phyloP scores from a whole-genome alignment of 345 rosid genomes.

The Jatropha curcas region DNA sequence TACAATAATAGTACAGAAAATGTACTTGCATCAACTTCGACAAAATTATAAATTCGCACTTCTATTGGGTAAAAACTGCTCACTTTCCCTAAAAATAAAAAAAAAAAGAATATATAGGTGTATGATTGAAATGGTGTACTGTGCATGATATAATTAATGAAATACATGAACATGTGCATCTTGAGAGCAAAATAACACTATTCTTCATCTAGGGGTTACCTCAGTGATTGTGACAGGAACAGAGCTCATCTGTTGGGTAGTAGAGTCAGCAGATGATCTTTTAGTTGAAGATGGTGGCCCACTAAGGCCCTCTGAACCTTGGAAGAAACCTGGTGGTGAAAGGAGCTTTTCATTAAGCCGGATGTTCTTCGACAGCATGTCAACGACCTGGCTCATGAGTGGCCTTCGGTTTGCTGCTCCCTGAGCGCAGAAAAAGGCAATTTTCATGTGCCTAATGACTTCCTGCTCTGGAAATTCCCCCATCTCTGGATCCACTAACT shows the following conservation, averaged over 20 bases:
- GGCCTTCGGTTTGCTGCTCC: conserved; percentile 55
- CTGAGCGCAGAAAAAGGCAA: conserved; percentile 75
- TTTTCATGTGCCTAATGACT: conserved; percentile 52
- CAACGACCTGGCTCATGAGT: conserved; percentile 59
- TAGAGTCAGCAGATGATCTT: conserved; percentile 32
- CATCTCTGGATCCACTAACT: conserved; percentile 56
- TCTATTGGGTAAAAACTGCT: background rate
- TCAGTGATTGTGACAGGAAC: conserved; percentile 55
- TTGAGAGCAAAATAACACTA: background rate
- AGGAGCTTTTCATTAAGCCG: conserved; percentile 52
- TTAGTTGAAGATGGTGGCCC: conserved; percentile 28
- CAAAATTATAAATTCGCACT: background rate
- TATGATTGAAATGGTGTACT: too few relatives aligned
- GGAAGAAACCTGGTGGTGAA: conserved; percentile 63
- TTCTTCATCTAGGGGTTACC: conserved; percentile 53
- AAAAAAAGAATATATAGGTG: too few relatives aligned
- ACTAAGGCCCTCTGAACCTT: conserved; percentile 23
- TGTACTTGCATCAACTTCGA: background rate
- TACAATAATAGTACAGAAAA: background rate
- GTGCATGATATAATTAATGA: too few relatives aligned
- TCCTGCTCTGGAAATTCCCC: conserved; percentile 51
- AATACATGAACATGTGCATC: too few relatives aligned
- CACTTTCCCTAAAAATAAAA: background rate
- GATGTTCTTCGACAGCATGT: conserved; percentile 55
- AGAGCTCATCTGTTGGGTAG: conserved; percentile 44